Base-by-base conservation (phyloP, 2,329 filamentous ascomycete species). In the Fusarium caatingaense region DNA sequence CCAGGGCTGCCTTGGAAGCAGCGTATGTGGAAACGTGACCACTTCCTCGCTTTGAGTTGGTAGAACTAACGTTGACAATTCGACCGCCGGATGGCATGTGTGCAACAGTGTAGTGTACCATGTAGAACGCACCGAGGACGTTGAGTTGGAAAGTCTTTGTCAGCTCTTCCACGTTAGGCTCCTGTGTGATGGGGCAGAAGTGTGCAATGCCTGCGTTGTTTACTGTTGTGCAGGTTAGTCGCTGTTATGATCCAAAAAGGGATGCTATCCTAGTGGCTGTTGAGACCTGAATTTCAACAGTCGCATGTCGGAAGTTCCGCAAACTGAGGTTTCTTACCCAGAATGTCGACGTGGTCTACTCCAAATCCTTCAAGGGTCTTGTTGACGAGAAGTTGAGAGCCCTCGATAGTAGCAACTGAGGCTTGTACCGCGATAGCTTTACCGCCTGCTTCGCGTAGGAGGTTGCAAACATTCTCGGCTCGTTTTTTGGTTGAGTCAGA, bases 321-420 rank as follows among this genome's bases (percentile, higher is more conserved):
- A 28, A 28, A 11, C 9, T 13, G 28, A 30, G 12, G 6, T 15
- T 9, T 3, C 73, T 46, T 67, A 82, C 82, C 77, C 0, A 84
- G 64, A 30, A 84, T 83, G 45, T 84, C 81, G 45, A 84, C 78
- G 15, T 78, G 76, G 40, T 82, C 76, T 0, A 73, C 74, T 5
- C 60, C 53, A 45, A 83, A 79, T 0, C 68, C 75, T 32, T 77
- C 62, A 2, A 83, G 71, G 0, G 81, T 80, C 58, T 81, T 72
- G 3, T 73, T 44, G 11, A 81, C 77, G 7, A 84, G 73, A 45
- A 74, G 64, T 6, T 69, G 57, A 2, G 79, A 75, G 1, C 77
- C 79, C n/a, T 80, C 76, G 0, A 65, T 64, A 0, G 76, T 80
- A 4, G 72, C 71, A 0, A 83, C 74, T 20, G 77, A 68, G 21